phyloP scores from a whole-genome alignment of 805 yeast species.

The Candida sanyiensis region DNA sequence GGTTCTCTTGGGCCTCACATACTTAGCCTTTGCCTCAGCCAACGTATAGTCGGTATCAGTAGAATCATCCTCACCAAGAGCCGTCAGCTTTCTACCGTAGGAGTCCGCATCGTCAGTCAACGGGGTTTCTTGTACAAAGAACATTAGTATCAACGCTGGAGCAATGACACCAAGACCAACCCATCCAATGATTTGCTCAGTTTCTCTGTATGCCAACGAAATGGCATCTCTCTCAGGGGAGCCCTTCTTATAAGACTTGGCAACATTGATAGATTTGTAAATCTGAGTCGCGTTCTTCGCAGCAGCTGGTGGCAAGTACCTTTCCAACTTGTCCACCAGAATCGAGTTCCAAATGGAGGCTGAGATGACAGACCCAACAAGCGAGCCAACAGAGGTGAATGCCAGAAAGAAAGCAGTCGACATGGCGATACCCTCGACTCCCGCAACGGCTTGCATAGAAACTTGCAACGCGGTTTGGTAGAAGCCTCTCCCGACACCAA shows the following conservation, averaged over 20 bases:
- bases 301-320: conserved; percentile 22
- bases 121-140: conserved; percentile 24
- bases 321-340: conserved; percentile 16
- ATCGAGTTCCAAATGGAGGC: conserved; percentile 28
- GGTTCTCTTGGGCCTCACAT: no score
- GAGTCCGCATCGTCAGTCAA: conserved; percentile 22
- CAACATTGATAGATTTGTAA: conserved; percentile 23
- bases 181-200: conserved; percentile 28
- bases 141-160: conserved; percentile 27
- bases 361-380: conserved; percentile 27
- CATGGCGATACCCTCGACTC: conserved; percentile 27
- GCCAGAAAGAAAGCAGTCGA: conserved; percentile 28
- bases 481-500: conserved; percentile 27
- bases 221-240: conserved; percentile 26
- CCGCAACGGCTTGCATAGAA: conserved; percentile 26
- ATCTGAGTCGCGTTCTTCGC: conserved; percentile 22
- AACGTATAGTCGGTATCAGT: no score
- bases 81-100: no score
- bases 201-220: conserved; percentile 28
- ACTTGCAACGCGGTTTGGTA: conserved; percentile 25
- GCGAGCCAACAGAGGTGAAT: conserved; percentile 26
- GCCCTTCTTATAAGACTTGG: conserved; percentile 24
- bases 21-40: no score
- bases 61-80: no score
- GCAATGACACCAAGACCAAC: conserved; percentile 25